Percentiles rank a stretch among this genome's conserved stretches.
phyloP scores from a whole-genome alignment of 1,284 basidiomycete species.

The Lentinula novae-zelandiae region DNA sequence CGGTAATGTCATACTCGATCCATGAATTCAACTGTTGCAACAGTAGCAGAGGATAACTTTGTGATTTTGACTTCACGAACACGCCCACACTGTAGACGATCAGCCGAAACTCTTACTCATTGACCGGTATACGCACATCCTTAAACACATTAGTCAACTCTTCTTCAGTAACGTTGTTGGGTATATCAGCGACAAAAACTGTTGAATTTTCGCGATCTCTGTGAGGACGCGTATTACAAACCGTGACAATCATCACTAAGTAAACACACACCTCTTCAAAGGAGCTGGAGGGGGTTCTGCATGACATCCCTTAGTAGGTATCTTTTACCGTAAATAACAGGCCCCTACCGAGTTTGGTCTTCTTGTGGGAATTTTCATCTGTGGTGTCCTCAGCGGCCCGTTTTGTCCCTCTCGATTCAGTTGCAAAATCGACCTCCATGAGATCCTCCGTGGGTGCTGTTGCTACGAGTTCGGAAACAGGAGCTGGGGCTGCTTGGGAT shows the following conservation, averaged over 20 bases:
- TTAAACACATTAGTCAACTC: slow-evolving; percentile 78
- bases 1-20: slow-evolving; percentile 47
- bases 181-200: slow-evolving; percentile 80
- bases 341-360: slow-evolving; percentile 52
- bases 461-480: slow-evolving; percentile 29
- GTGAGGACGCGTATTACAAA: neutral
- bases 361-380: slow-evolving; percentile 46
- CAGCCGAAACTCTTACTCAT: slow-evolving; percentile 9
- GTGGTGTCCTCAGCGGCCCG: slow-evolving; percentile 58
- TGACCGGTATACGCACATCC: slow-evolving; percentile 55
- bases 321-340: slow-evolving; percentile 3
- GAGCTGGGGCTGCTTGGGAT: slow-evolving; percentile 33
- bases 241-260: neutral
- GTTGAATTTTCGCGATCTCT: slow-evolving; percentile 97
- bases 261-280: slow-evolving; percentile 56
- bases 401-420: slow-evolving; percentile 43
- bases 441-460: slow-evolving; percentile 21
- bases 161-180: slow-evolving; percentile 51
- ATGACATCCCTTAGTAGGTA: slow-evolving; percentile 7
- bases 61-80: slow-evolving; percentile 80
- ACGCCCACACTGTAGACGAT: slow-evolving; percentile 63
- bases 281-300: slow-evolving; percentile 42
- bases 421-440: slow-evolving; percentile 52
- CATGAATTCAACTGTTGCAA: slow-evolving; percentile 81
- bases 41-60: slow-evolving; percentile 48